Conservation (phyloP, 75 land plant genomes). For the Cunninghamia lanceolata region DNA sequence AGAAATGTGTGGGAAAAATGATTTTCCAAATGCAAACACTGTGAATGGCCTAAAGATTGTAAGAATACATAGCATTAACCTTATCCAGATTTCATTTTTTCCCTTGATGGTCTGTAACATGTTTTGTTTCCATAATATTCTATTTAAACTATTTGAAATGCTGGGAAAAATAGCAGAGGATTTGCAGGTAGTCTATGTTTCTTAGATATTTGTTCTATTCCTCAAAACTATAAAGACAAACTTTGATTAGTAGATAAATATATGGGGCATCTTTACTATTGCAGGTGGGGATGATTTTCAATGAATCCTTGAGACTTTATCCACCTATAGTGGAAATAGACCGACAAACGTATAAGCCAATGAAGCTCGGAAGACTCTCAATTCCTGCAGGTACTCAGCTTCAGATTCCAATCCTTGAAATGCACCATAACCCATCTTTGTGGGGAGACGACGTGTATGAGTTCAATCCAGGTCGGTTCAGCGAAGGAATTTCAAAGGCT, state of each 20-base stretch:
- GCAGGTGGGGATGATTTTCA: too few relatives aligned
- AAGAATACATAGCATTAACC: neutral
- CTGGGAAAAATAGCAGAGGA: neutral
- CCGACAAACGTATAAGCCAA: constrained; percentile 12
- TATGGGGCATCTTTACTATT: too few relatives aligned
- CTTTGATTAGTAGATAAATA: neutral
- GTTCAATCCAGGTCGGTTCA: too few relatives aligned
- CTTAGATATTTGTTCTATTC: neutral
- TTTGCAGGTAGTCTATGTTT: too few relatives aligned
- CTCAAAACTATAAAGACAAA: neutral
- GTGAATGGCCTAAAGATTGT: constrained; percentile 44
- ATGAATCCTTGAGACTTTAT: too few relatives aligned
- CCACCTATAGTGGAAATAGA: neutral
- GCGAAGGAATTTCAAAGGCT: too few relatives aligned
- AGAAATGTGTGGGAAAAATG: constrained; percentile 18
- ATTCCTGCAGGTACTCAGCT: too few relatives aligned
- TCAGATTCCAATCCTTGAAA: too few relatives aligned
- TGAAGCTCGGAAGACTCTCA: too few relatives aligned
- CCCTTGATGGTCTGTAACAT: neutral
- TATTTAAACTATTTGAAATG: neutral
- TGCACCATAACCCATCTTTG: too few relatives aligned
- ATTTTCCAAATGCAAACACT: constrained; percentile 24
- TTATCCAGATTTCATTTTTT: neutral
- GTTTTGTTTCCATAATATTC: neutral
- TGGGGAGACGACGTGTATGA: too few relatives aligned